Percentiles rank a stretch among this genome's conserved stretches.
Evolutionary conservation across 208 protist genomes (phyloP).

Genomic region (Phytomonas sp.): DNA sequence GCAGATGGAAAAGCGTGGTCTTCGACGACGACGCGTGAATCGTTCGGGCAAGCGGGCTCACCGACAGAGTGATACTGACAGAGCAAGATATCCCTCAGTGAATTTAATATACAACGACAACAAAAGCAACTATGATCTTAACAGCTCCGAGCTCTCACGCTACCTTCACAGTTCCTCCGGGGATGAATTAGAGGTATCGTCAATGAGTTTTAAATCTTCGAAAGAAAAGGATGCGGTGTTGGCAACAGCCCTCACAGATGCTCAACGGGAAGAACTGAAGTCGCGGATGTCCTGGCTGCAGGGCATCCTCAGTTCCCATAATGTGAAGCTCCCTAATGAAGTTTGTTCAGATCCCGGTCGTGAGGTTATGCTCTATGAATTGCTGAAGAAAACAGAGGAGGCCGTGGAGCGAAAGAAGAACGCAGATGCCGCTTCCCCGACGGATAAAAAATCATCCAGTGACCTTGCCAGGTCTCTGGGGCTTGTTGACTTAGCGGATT

Average conservation of each 20-base stretch:
- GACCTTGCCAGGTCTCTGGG: background rate
- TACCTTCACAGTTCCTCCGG: slow-evolving; percentile 19
- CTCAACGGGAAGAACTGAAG: slow-evolving; percentile 26
- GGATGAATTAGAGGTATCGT: slow-evolving; percentile 7
- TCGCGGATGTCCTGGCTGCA: slow-evolving; percentile 35
- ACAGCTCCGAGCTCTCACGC: background rate
- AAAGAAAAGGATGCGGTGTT: background rate
- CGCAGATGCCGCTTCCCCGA: background rate
- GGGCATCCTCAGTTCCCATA: slow-evolving; percentile 26
- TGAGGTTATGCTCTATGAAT: slow-evolving; percentile 34
- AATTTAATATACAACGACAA: background rate
- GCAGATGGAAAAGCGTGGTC: background rate
- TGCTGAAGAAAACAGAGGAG: slow-evolving; percentile 32
- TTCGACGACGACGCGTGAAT: slow-evolving; percentile 4
- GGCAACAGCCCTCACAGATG: slow-evolving; percentile 15
- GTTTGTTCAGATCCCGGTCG: slow-evolving; percentile 29
- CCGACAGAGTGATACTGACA: background rate
- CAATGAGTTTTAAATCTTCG: background rate
- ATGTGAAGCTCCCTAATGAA: slow-evolving; percentile 27
- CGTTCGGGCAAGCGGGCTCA: slow-evolving; percentile 14
- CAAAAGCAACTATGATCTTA: slow-evolving; percentile 10
- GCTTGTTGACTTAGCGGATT: slow-evolving; percentile 17
- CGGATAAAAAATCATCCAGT: background rate
- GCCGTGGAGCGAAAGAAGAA: slow-evolving; percentile 1
- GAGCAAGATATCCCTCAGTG: background rate